Percentiles rank a stretch among this genome's conserved stretches.
Evolutionary conservation across 1,139 yeast genomes (phyloP).

Genomic region (Yamadazyma triangularis): DNA sequence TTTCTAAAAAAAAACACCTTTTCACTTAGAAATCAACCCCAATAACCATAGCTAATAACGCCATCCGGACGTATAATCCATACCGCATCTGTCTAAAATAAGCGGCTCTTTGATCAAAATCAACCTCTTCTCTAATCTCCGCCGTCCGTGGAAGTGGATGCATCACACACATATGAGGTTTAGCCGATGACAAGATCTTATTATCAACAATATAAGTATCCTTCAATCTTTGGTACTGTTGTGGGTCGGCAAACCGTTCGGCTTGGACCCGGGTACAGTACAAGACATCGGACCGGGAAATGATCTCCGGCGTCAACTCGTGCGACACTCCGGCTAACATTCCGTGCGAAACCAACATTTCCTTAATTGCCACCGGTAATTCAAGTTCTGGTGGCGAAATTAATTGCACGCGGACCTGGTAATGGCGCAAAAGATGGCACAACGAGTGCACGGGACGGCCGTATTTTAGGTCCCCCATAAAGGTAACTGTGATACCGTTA

Average conservation of each 20-base stretch:
- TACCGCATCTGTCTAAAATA: slow-evolving; percentile 99
- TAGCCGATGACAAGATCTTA: slow-evolving; percentile 84
- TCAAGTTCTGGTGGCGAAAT: slow-evolving; percentile 87
- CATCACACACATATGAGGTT: slow-evolving; percentile 98
- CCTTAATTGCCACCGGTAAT: slow-evolving; percentile 69
- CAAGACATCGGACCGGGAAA: slow-evolving; percentile 87
- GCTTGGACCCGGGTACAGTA: slow-evolving; percentile 98
- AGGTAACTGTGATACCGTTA: slow-evolving; percentile 94
- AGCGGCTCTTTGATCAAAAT: slow-evolving; percentile 98
- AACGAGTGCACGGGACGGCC: slow-evolving; percentile 99
- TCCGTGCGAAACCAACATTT: slow-evolving; percentile 59
- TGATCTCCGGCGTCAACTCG: slow-evolving; percentile 74
- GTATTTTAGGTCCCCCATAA: slow-evolving; percentile 97
- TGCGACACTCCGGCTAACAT: slow-evolving; percentile 72
- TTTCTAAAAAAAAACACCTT: too few species aligned
- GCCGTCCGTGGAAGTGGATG: slow-evolving; percentile 98
- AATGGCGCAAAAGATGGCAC: slow-evolving; percentile 84
- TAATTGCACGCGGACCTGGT: slow-evolving; percentile 89
- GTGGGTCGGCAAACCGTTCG: slow-evolving; percentile 80
- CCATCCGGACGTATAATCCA: slow-evolving; percentile 98
- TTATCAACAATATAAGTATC: slow-evolving; percentile 91
- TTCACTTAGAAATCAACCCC: slow-evolving; percentile 66
- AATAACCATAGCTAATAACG: slow-evolving; percentile 93
- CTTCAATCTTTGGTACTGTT: slow-evolving; percentile 82
- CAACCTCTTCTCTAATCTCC: slow-evolving; percentile 97